phyloP scores from a whole-genome alignment of 2,329 filamentous ascomycete species.

The Arthrinium puccinioides region DNA sequence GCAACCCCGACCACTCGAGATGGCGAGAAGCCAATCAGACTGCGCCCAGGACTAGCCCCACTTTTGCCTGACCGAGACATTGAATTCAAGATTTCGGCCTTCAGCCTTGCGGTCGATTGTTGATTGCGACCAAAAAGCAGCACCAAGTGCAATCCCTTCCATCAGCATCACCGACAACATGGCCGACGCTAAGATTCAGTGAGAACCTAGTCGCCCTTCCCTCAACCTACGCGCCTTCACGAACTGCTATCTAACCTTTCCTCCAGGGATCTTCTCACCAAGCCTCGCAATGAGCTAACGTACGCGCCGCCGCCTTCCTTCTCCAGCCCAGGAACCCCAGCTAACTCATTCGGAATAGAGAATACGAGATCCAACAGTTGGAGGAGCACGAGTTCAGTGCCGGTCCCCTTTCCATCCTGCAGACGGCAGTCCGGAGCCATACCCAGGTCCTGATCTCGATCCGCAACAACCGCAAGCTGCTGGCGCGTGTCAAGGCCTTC shows the following conservation, averaged over 20 bases:
- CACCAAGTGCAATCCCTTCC: background rate
- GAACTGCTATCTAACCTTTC: constrained; percentile 18
- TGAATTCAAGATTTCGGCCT: constrained; percentile 5
- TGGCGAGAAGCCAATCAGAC: background rate
- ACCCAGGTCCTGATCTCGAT: constrained; percentile 95
- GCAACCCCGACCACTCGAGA: no score
- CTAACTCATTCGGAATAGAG: constrained; percentile 18
- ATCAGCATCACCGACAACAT: constrained; percentile 11
- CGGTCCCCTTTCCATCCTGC: constrained; percentile 84
- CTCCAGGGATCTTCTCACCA: constrained; percentile 75
- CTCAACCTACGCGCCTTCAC: constrained; percentile 4
- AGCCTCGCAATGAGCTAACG: constrained; percentile 88
- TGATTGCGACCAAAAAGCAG: constrained; percentile 1
- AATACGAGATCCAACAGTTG: constrained; percentile 50
- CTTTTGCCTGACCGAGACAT: constrained; percentile 4
- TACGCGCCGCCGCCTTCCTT: constrained; percentile 40
- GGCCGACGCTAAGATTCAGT: constrained; percentile 59
- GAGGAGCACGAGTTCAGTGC: constrained; percentile 75
- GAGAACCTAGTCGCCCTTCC: constrained; percentile 21
- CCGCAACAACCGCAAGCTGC: constrained; percentile 96
- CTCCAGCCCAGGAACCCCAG: constrained; percentile 3
- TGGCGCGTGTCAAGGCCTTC: constrained; percentile 96
- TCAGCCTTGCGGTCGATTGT: constrained; percentile 6
- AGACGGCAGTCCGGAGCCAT: constrained; percentile 91
- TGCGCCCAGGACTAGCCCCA: background rate